These are phyloP conservation scores for Malassezia yamatoensis DNA, from an alignment of 1,284 basidiomycete genomes.

Conservation along the genomic window DNA sequence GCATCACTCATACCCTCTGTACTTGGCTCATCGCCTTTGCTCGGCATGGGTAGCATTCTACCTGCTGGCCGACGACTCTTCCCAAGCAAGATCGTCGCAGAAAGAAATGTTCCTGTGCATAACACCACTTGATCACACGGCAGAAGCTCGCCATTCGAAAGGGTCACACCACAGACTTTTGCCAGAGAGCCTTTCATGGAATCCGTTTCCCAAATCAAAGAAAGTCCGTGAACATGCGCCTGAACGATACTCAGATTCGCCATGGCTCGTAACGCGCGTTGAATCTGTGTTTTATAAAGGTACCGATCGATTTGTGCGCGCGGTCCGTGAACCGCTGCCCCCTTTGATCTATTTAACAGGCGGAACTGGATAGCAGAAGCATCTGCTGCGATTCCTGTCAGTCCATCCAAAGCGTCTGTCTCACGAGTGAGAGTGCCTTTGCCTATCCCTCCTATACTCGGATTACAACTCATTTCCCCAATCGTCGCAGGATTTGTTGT, in stretches of 20 bases:
- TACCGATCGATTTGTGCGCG: constrained; percentile 75
- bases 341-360: constrained; percentile 72
- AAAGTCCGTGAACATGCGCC: constrained; percentile 68
- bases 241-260: constrained; percentile 61
- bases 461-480: constrained; percentile 82
- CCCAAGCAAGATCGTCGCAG: constrained; percentile 77
- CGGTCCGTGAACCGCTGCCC: constrained; percentile 80
- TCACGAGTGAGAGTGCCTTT: constrained; percentile 80
- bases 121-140: constrained; percentile 69
- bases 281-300: constrained; percentile 71
- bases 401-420: constrained; percentile 73
- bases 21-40: constrained; percentile 48
- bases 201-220: constrained; percentile 53
- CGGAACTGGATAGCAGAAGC: constrained; percentile 77
- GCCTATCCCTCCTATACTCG: constrained; percentile 58
- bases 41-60: constrained; percentile 65
- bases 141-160: constrained; percentile 66
- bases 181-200: constrained; percentile 50
- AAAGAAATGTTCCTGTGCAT: constrained; percentile 80
- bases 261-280: constrained; percentile 58
- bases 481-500: constrained; percentile 70
- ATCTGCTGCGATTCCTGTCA: constrained; percentile 54
- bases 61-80: constrained; percentile 70
- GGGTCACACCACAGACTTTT: constrained; percentile 59
- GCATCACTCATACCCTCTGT: constrained; percentile 62